Conservation (phyloP, 2,329 filamentous ascomycete genomes). For the Taxawa tesnikishii region DNA sequence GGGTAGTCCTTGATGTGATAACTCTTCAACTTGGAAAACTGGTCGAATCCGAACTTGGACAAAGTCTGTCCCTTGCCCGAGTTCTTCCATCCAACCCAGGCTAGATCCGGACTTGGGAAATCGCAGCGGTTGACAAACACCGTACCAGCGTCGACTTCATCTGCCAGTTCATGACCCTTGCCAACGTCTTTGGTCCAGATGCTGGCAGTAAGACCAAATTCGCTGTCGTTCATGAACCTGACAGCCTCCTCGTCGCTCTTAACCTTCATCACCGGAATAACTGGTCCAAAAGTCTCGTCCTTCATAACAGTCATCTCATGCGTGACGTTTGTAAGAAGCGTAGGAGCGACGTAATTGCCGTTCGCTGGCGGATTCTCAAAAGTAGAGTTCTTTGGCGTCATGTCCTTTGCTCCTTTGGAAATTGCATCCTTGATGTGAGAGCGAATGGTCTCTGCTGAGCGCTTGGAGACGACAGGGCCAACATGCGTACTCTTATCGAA, state of each 20-base stretch:
- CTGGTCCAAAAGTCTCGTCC: slow-evolving; percentile 88
- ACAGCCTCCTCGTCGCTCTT: slow-evolving; percentile 70
- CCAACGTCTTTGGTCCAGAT: slow-evolving; percentile 87
- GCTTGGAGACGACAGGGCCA: slow-evolving; percentile 77
- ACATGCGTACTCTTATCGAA: slow-evolving; percentile 67
- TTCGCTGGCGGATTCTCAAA: slow-evolving; percentile 61
- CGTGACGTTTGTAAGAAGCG: slow-evolving; percentile 64
- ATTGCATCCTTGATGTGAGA: slow-evolving; percentile 73
- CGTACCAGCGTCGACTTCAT: slow-evolving; percentile 80
- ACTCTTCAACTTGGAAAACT: slow-evolving; percentile 94
- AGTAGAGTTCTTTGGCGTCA: slow-evolving; percentile 68
- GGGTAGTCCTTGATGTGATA: slow-evolving; percentile 78
- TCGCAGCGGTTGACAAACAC: slow-evolving; percentile 95
- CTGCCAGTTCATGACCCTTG: slow-evolving; percentile 62
- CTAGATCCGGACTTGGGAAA: slow-evolving; percentile 63
- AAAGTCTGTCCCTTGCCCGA: slow-evolving; percentile 86
- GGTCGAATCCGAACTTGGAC: slow-evolving; percentile 83
- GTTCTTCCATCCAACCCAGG: slow-evolving; percentile 81
- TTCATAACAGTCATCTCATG: slow-evolving; percentile 83
- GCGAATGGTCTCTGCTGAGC: slow-evolving; percentile 63
- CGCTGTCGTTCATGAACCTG: slow-evolving; percentile 81
- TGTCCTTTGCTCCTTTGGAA: slow-evolving; percentile 69
- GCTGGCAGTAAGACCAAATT: slow-evolving; percentile 89
- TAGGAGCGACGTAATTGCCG: slow-evolving; percentile 83
- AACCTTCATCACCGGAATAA: slow-evolving; percentile 85